phyloP scores from a whole-genome alignment of 2,329 filamentous ascomycete species.

The Pseudogymnoascus sp. region DNA sequence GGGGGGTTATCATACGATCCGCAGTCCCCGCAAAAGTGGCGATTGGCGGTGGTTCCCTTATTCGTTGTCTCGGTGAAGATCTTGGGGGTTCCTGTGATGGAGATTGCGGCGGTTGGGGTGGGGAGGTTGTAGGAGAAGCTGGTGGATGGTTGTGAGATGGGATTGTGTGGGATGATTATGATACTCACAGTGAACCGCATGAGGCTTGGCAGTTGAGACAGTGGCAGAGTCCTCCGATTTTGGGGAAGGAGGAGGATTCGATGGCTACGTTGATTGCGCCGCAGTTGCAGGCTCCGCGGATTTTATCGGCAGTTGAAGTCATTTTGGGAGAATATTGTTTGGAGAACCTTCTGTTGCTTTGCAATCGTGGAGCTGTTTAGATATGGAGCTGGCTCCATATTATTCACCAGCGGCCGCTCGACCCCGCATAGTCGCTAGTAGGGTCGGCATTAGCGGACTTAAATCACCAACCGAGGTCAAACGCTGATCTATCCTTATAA shows the following conservation, averaged over 20 bases:
- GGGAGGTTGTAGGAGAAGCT: constrained; percentile 15
- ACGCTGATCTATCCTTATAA: too few species aligned
- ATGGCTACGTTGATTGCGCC: constrained; percentile 15
- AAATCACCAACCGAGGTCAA: background rate
- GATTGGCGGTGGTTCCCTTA: constrained; percentile 15
- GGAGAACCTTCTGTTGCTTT: background rate
- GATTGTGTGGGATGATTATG: background rate
- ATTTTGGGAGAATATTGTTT: background rate
- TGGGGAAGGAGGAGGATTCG: constrained; percentile 11
- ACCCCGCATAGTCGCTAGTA: background rate
- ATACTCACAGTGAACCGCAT: background rate
- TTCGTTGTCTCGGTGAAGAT: constrained; percentile 13
- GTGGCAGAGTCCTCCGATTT: constrained; percentile 14
- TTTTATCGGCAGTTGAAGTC: constrained; percentile 4
- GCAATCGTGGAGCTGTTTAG: background rate
- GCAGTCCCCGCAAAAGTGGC: constrained; percentile 18
- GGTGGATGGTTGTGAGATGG: background rate
- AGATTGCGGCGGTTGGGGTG: constrained; percentile 13
- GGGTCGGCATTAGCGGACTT: background rate
- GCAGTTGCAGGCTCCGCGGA: constrained; percentile 18
- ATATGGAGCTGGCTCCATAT: background rate
- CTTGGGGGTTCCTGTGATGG: constrained; percentile 15
- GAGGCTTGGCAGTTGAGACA: constrained; percentile 16
- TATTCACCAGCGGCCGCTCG: background rate
- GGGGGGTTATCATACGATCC: constrained; percentile 12